Conservation (phyloP, 257 asterid genomes). For the Nicotiana noctiflora region DNA sequence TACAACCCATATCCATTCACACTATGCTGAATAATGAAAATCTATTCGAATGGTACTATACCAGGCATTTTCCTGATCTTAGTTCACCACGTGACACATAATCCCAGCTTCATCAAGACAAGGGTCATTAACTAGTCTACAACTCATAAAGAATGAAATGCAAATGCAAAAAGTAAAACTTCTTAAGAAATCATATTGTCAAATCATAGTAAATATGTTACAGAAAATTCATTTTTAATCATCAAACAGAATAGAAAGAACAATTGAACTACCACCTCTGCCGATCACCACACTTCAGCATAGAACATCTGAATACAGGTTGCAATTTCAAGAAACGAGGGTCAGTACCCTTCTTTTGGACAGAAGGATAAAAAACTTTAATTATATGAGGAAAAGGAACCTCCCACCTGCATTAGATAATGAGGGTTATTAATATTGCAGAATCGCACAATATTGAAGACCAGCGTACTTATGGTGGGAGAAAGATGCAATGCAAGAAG, state of each 20-base stretch:
- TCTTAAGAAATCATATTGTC: not conserved
- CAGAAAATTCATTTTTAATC: not conserved
- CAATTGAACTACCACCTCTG: constrained; percentile 46
- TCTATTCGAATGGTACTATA: not conserved
- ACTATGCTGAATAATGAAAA: not conserved
- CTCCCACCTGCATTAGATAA: constrained; percentile 73
- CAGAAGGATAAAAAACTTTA: constrained; percentile 48
- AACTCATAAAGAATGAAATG: not conserved
- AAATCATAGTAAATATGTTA: not conserved
- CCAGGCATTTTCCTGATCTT: not conserved
- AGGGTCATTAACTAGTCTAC: not conserved
- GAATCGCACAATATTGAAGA: constrained; percentile 4
- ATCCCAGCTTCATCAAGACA: not conserved
- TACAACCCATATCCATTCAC: not conserved
- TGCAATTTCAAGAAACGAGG: constrained; percentile 86
- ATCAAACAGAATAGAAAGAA: not conserved
- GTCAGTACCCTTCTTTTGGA: constrained; percentile 50
- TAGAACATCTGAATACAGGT: constrained; percentile 88
- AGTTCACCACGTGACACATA: not conserved
- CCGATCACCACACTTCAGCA: constrained; percentile 55
- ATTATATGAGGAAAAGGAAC: constrained; percentile 76
- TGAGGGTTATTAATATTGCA: constrained; percentile 14
- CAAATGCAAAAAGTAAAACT: not conserved
- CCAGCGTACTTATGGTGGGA: constrained; percentile 1
- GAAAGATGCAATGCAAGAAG: constrained; percentile 5